Conservation (phyloP, 2,329 filamentous ascomycete species). For the Emmonsiellopsis sp. region DNA sequence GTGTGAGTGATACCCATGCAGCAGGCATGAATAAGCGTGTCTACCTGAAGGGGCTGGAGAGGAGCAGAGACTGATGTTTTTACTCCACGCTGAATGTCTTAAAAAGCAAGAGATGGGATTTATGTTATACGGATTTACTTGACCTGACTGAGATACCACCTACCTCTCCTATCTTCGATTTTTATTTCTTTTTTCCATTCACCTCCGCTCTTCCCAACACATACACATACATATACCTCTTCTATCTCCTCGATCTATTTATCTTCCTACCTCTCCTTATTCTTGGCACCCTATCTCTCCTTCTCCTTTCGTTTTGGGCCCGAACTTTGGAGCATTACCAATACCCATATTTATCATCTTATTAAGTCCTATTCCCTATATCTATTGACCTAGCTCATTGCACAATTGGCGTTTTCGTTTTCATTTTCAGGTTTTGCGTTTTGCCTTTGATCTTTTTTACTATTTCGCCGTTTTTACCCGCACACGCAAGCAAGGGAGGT, state of each 20-base stretch:
- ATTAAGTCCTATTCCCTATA: not conserved
- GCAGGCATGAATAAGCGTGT: conserved; percentile 29
- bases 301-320: too few relatives aligned
- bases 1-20: conserved; percentile 31
- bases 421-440: conserved; percentile 4
- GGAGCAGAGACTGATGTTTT: conserved; percentile 1
- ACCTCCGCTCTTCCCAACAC: too few relatives aligned
- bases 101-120: not conserved
- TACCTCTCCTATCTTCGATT: too few relatives aligned
- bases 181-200: too few relatives aligned
- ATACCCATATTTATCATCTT: not conserved
- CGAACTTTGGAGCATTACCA: too few relatives aligned
- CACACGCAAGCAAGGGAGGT: not conserved
- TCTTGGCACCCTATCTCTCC: too few relatives aligned
- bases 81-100: not conserved
- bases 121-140: not conserved
- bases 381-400: not conserved
- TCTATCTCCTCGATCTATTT: too few relatives aligned
- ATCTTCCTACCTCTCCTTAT: too few relatives aligned
- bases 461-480: conserved; percentile 2
- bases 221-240: too few relatives aligned
- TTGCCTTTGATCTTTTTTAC: conserved; percentile 7
- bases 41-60: conserved; percentile 25
- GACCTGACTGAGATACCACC: not conserved
- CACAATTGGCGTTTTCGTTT: not conserved